A percentile compares a stretch with the other conserved stretches of the same genome.
Conservation (phyloP, 2,329 filamentous ascomycete species). For the Aureobasidium sp. region DNA sequence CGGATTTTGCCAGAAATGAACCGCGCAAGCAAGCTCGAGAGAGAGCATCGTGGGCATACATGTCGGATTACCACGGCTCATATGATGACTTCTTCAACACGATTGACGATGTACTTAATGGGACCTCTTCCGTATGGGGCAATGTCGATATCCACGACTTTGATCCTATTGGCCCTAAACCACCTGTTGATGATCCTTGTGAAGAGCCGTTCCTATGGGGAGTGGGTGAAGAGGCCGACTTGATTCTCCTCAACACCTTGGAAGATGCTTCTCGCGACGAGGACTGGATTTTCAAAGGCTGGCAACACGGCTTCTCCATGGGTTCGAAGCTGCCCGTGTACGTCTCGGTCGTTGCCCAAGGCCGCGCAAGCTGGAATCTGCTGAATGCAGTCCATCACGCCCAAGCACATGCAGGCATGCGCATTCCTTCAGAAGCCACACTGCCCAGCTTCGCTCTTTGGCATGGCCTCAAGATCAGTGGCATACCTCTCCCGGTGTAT, state of each 20-base stretch:
- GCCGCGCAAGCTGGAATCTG: constrained; percentile 25
- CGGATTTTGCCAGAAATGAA: constrained; percentile 43
- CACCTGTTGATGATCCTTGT: constrained; percentile 53
- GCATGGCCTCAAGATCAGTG: constrained; percentile 32
- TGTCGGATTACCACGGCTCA: constrained; percentile 40
- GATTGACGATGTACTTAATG: constrained; percentile 25
- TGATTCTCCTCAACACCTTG: constrained; percentile 28
- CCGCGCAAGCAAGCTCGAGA: constrained; percentile 50
- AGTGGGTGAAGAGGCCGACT: constrained; percentile 77
- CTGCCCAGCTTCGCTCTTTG: constrained; percentile 30
- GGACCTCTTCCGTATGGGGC: constrained; percentile 28
- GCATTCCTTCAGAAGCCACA: constrained; percentile 28
- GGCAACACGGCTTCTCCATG: constrained; percentile 23
- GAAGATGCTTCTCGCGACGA: constrained; percentile 14
- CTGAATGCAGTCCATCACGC: constrained; percentile 27
- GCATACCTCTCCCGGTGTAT: constrained; percentile 30
- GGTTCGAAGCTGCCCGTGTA: constrained; percentile 24
- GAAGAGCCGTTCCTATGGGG: constrained; percentile 78
- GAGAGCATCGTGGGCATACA: constrained; percentile 45
- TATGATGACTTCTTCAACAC: constrained; percentile 33
- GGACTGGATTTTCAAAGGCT: constrained; percentile 28
- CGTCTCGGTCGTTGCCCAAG: constrained; percentile 31
- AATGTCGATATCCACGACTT: constrained; percentile 27
- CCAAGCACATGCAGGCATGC: constrained; percentile 24
- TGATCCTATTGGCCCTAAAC: constrained; percentile 64